A percentile compares a stretch with the other conserved stretches of the same genome.
phyloP scores from a whole-genome alignment of 2,329 filamentous ascomycete species.

The Colletotrichum sp. region DNA sequence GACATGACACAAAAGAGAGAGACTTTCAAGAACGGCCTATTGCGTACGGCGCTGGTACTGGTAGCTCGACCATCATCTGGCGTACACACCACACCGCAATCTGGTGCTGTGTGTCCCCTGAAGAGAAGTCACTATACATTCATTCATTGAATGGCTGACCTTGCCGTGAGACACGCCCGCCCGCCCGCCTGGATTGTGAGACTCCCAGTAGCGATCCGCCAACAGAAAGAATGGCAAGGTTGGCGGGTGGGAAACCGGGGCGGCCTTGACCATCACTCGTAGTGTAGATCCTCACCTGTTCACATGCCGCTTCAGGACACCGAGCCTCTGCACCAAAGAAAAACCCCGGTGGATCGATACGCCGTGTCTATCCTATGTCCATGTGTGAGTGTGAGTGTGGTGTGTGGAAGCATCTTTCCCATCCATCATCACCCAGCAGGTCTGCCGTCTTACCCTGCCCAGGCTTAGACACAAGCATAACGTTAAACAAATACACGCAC shows the following conservation, averaged over 20 bases:
- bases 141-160: neutral
- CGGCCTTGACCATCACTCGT: neutral
- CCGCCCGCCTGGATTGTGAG: neutral
- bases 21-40: neutral
- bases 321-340: neutral
- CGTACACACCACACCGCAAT: neutral
- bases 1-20: neutral
- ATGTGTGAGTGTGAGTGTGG: neutral
- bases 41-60: neutral
- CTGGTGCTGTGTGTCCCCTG: neutral
- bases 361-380: neutral
- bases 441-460: neutral
- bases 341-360: neutral
- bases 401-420: neutral
- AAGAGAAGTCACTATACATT: neutral
- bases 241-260: neutral
- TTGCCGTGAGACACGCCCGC: neutral
- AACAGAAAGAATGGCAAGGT: neutral
- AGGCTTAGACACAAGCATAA: neutral
- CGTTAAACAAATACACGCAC: neutral
- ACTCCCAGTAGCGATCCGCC: neutral
- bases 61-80: neutral
- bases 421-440: neutral
- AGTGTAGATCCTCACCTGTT: slow-evolving; percentile 9
- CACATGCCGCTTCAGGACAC: neutral